phyloP scores from a whole-genome alignment of 345 rosid genomes.

The Alliaria petiolata region DNA sequence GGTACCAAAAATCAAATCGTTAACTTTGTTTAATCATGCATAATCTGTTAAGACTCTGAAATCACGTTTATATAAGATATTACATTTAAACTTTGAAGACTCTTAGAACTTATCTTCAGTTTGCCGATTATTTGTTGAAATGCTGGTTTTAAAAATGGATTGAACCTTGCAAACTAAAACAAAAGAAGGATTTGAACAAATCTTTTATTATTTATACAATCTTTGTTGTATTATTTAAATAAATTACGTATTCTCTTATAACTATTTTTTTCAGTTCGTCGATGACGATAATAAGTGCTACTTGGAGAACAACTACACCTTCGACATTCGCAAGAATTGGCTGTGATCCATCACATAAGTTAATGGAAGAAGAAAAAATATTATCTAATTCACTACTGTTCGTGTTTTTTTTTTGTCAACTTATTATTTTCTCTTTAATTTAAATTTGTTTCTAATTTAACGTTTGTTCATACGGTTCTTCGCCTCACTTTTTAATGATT shows the following conservation, averaged over 20 bases:
- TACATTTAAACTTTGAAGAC: background rate
- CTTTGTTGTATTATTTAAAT: background rate
- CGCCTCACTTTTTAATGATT: no score
- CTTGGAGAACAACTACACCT: slow-evolving; percentile 73
- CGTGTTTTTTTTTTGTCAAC: background rate
- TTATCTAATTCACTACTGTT: background rate
- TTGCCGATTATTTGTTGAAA: background rate
- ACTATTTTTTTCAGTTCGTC: slow-evolving; percentile 42
- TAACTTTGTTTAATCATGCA: background rate
- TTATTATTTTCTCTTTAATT: background rate
- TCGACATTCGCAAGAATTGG: slow-evolving; percentile 73
- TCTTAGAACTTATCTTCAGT: background rate
- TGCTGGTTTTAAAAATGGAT: no score
- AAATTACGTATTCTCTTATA: background rate
- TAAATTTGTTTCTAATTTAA: background rate
- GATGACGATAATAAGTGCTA: slow-evolving; percentile 76
- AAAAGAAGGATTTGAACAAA: background rate
- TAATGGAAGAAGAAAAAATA: background rate
- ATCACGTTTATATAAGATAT: background rate
- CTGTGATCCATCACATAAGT: slow-evolving; percentile 3
- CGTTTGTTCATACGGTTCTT: background rate
- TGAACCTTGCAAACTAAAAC: no score
- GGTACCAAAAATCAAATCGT: slow-evolving; percentile 32
- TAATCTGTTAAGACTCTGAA: background rate
- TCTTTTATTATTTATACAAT: background rate